Evolutionary conservation across 108 stramenopile genomes (phyloP), one percentile per base, ranked within the genome.

Genomic region (Cyclostephanos tholiformis): DNA sequence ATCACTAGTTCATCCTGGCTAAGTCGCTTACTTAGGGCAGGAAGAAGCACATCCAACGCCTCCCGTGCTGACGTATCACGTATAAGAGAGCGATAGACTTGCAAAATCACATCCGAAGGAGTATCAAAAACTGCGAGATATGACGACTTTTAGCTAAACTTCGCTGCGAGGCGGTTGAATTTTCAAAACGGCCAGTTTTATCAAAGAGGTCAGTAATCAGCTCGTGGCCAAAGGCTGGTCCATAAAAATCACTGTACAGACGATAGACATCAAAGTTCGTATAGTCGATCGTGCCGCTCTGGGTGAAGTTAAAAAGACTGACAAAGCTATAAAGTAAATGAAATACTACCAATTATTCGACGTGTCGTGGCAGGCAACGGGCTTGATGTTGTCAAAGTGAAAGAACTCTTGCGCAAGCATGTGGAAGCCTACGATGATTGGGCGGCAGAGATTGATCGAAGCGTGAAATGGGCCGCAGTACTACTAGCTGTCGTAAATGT

Each of bases 41-140:
- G 95, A 2, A 98, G 79, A 4, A 99, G 82, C 19, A 96, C 78
- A 71, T 95, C 87, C 17, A 99, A 66, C 4, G 96, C 92, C 16
- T 94, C 85, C 66, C 84, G 88, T 26, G 91, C 91, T 49, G 95
- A 94, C 30, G 80, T 84, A 65, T 96, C 95, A 72, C 92, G 79
- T 32, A 98, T 64, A 27, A 99, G 85, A 35, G 91, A 88, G 12
- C 81, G 69, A 75, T 91, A 91, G 13, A 95, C 93, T 81, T 96
- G 94, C 9, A 96, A 86, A 56, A 95, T 89, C n/a, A 94, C 83
- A 59, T 93, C 92, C 25, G 86, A 41, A 23, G 96, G 92, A 10
- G 96, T 90, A 27, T 86, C 89, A 76, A 92, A 95, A n/a, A 69
- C 81, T 17, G 82, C 56, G 39, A 96, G 85, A 85, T 16, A 80